These are phyloP conservation scores for Amaranthus tricolor DNA, from an alignment of 179 eudicot genomes.

Conservation along the genomic window DNA sequence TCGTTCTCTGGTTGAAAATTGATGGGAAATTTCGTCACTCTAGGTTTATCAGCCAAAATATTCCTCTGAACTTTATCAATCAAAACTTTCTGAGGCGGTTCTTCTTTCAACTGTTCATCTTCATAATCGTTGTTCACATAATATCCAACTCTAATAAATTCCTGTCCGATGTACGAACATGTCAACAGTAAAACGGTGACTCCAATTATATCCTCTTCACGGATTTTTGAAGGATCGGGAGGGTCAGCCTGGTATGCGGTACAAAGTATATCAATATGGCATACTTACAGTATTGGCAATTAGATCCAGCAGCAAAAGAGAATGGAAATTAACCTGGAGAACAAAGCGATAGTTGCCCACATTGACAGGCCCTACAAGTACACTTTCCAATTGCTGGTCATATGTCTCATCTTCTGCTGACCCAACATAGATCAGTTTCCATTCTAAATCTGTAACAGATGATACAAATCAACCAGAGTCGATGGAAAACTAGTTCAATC, in stretches of 20 bases:
- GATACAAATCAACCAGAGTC: not conserved
- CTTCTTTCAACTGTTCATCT: slow-evolving; percentile 81
- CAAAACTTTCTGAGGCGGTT: slow-evolving; percentile 91
- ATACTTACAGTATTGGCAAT: not conserved
- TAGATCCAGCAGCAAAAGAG: not conserved
- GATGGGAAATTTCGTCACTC: slow-evolving; percentile 94
- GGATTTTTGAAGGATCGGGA: slow-evolving; percentile 88
- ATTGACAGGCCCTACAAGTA: slow-evolving; percentile 88
- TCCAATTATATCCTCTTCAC: slow-evolving; percentile 92
- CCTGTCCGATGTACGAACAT: slow-evolving; percentile 93
- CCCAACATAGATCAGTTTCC: slow-evolving; percentile 91
- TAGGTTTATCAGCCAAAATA: slow-evolving; percentile 80
- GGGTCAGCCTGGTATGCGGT: slow-evolving; percentile 70
- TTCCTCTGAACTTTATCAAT: slow-evolving; percentile 82
- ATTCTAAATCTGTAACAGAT: slow-evolving; percentile 63
- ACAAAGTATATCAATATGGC: slow-evolving; percentile 7
- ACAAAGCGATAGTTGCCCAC: slow-evolving; percentile 92
- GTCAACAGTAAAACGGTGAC: slow-evolving; percentile 87
- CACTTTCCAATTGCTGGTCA: slow-evolving; percentile 88
- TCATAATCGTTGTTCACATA: slow-evolving; percentile 93
- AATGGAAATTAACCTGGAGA: slow-evolving; percentile 55
- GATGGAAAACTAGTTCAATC: not conserved
- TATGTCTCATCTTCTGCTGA: slow-evolving; percentile 96
- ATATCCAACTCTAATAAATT: slow-evolving; percentile 90
- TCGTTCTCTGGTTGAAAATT: slow-evolving; percentile 82